A percentile compares a stretch with the other conserved stretches of the same genome.
Evolutionary conservation across 306 rosid species (phyloP).

Genomic region (Senna siamea): DNA sequence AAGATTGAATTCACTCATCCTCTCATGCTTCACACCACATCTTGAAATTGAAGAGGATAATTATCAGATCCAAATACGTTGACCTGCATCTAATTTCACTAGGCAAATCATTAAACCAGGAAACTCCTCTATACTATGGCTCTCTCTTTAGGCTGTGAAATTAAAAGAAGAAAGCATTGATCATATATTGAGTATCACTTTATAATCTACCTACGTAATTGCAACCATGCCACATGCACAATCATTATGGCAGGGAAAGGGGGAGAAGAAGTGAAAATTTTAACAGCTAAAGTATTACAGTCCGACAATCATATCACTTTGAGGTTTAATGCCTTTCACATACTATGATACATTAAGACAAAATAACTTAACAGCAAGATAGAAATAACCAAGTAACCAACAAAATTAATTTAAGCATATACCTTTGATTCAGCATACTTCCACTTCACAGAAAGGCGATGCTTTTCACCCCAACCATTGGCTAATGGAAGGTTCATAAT

Average conservation of each 20-base stretch:
- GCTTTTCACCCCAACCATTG: conserved; percentile 98
- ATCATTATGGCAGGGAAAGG: neutral
- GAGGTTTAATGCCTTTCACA: neutral
- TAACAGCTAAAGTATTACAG: neutral
- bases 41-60: neutral
- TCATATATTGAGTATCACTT: neutral
- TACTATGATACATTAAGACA: conserved; percentile 8
- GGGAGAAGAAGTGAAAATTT: neutral
- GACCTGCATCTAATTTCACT: neutral
- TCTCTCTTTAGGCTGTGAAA: neutral
- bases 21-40: conserved; percentile 14
- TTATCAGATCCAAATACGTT: conserved; percentile 2
- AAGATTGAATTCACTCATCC: conserved; percentile 12
- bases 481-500: conserved; percentile 84
- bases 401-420: conserved; percentile 12
- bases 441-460: conserved; percentile 79
- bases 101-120: conserved; percentile 14
- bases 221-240: neutral
- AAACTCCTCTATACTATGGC: conserved; percentile 4
- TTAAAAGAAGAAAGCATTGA: neutral
- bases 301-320: neutral
- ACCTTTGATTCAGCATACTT: conserved; percentile 93
- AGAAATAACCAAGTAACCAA: conserved; percentile 20
- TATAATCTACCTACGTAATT: neutral
- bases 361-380: conserved; percentile 4